phyloP scores from a whole-genome alignment of 2,329 filamentous ascomycete genomes.

The Akanthomyces uredinophilus region DNA sequence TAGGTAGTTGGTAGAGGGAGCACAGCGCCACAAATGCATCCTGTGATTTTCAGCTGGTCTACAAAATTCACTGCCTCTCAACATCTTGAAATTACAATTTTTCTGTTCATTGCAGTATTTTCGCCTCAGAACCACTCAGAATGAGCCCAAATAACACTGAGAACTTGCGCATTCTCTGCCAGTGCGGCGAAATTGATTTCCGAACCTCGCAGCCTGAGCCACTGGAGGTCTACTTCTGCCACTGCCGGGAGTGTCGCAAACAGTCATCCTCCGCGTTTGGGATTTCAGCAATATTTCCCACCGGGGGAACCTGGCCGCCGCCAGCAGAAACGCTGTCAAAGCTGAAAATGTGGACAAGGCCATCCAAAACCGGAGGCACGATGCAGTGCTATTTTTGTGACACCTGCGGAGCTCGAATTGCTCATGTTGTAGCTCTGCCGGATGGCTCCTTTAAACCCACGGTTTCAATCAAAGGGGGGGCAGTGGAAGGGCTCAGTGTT shows the following conservation, averaged over 20 bases:
- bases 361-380: conserved; percentile 35
- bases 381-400: conserved; percentile 40
- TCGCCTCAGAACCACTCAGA: too few relatives aligned
- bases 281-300: conserved; percentile 39
- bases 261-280: conserved; percentile 43
- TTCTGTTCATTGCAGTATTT: not conserved
- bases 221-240: conserved; percentile 37
- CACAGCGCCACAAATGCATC: not conserved
- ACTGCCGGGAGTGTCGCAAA: conserved; percentile 41
- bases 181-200: conserved; percentile 36
- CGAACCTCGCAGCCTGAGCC: conserved; percentile 31
- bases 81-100: not conserved
- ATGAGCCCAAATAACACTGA: not conserved
- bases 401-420: conserved; percentile 40
- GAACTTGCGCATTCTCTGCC: conserved; percentile 27
- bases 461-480: conserved; percentile 43
- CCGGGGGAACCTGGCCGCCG: conserved; percentile 37
- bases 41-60: not conserved
- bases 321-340: conserved; percentile 26
- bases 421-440: conserved; percentile 36
- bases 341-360: conserved; percentile 34
- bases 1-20: too few relatives aligned
- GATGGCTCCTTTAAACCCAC: conserved; percentile 34
- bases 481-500: conserved; percentile 37
- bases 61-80: not conserved